These are phyloP conservation scores for Coemansia sp. DNA, from an alignment of 192 early-diverging fungal species.

Conservation along the genomic window DNA sequence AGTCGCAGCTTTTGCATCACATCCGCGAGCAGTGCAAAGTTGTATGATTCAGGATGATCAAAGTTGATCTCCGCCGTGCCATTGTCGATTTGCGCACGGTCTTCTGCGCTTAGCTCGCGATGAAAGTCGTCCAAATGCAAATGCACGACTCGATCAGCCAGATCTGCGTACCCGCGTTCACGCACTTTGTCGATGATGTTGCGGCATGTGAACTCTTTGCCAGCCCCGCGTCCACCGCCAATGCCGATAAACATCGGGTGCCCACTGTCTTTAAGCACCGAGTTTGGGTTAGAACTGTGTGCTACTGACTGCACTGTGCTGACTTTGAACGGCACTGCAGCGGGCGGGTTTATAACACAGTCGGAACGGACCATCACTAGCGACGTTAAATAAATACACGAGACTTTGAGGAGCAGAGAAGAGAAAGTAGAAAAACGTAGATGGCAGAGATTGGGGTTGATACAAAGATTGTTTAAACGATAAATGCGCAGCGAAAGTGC, in stretches of 20 bases:
- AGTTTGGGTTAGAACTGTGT: no score
- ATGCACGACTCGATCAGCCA: slow-evolving; percentile 55
- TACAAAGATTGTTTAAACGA: no score
- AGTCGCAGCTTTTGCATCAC: slow-evolving; percentile 56
- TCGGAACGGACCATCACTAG: slow-evolving; percentile 35
- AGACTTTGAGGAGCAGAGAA: background rate
- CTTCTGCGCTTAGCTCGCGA: slow-evolving; percentile 57
- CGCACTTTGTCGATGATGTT: slow-evolving; percentile 48
- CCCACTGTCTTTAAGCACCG: background rate
- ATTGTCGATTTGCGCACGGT: slow-evolving; percentile 49
- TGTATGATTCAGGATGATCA: slow-evolving; percentile 77
- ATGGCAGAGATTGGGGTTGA: no score
- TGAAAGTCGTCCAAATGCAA: slow-evolving; percentile 70
- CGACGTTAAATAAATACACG: background rate
- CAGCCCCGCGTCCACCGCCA: slow-evolving; percentile 54
- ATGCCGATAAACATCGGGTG: slow-evolving; percentile 55
- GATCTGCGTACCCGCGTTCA: slow-evolving; percentile 49
- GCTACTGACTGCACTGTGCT: background rate
- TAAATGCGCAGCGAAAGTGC: no score
- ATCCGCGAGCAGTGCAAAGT: slow-evolving; percentile 66
- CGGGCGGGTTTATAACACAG: slow-evolving; percentile 40
- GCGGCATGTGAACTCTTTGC: slow-evolving; percentile 47
- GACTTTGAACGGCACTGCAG: slow-evolving; percentile 32
- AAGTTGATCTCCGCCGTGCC: slow-evolving; percentile 59
- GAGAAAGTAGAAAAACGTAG: background rate